Percentiles rank a stretch among this genome's conserved stretches.
Evolutionary conservation across 2,329 filamentous ascomycete genomes (phyloP).

Genomic region (Fusarium guadeloupense): DNA sequence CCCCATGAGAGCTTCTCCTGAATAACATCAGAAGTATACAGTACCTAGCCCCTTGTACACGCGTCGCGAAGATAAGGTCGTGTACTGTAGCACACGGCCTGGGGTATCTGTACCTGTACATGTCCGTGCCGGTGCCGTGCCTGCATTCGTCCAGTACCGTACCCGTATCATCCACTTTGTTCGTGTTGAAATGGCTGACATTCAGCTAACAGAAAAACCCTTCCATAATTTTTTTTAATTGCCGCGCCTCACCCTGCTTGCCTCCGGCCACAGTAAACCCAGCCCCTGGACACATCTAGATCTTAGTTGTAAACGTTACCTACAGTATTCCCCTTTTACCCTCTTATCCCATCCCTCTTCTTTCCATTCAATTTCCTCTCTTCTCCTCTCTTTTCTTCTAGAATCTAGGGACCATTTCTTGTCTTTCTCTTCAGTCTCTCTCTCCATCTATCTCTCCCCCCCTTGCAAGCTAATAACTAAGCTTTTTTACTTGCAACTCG

Average conservation of each 20-base stretch:
- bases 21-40: conserved; percentile 33
- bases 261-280: conserved; percentile 10
- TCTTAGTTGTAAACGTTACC: conserved; percentile 9
- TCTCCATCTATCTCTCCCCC: conserved; percentile 33
- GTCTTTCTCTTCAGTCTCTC: conserved; percentile 37
- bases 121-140: too few relatives aligned
- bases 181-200: conserved; percentile 31
- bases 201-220: conserved; percentile 21
- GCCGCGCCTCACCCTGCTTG: conserved; percentile 42
- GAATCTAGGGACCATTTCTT: conserved; percentile 33
- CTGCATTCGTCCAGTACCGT: conserved; percentile 9
- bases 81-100: conserved; percentile 13
- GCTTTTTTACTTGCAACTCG: conserved; percentile 30
- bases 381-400: conserved; percentile 22
- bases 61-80: conserved; percentile 31
- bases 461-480: conserved; percentile 33
- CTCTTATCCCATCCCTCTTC: conserved; percentile 20
- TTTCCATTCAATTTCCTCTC: neutral
- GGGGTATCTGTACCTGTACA: conserved; percentile 36
- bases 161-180: conserved; percentile 20
- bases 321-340: conserved; percentile 34
- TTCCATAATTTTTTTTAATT: conserved; percentile 46
- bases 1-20: conserved; percentile 24
- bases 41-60: conserved; percentile 39
- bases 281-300: conserved; percentile 19